Conservation (phyloP, 108 stramenopile genomes). For the Conticribra guillardii region DNA sequence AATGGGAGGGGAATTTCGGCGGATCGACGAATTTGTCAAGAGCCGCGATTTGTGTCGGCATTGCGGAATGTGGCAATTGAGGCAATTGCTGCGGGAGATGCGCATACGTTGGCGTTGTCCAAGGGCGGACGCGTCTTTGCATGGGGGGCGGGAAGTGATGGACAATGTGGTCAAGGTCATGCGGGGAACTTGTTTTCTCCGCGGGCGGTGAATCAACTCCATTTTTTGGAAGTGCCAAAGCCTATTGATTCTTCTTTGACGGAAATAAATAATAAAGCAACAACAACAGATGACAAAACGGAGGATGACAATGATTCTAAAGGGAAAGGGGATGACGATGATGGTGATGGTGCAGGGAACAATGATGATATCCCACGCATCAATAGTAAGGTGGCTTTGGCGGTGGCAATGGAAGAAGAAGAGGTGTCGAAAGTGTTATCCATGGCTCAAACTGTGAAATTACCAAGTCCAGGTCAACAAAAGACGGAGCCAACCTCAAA, state of each 20-base stretch:
- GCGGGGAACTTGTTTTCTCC: slow-evolving; percentile 53
- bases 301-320: background rate
- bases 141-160: slow-evolving; percentile 93
- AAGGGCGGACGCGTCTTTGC: slow-evolving; percentile 85
- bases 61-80: slow-evolving; percentile 66
- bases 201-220: slow-evolving; percentile 31
- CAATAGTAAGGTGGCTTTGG: slow-evolving; percentile 38
- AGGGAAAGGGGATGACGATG: background rate
- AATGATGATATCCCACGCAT: slow-evolving; percentile 17
- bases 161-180: slow-evolving; percentile 93
- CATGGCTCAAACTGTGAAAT: slow-evolving; percentile 2
- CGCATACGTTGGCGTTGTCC: slow-evolving; percentile 91
- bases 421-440: slow-evolving; percentile 26
- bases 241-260: slow-evolving; percentile 57
- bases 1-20: slow-evolving; percentile 38
- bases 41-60: slow-evolving; percentile 70
- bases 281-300: background rate
- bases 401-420: slow-evolving; percentile 50
- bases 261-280: background rate
- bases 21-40: slow-evolving; percentile 46
- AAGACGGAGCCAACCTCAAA: background rate
- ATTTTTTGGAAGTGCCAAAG: slow-evolving; percentile 57
- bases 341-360: background rate
- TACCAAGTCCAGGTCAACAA: background rate
- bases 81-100: slow-evolving; percentile 87